Base-by-base conservation (phyloP, 495 filamentous ascomycete species). In the Cairneyella variabilis region DNA sequence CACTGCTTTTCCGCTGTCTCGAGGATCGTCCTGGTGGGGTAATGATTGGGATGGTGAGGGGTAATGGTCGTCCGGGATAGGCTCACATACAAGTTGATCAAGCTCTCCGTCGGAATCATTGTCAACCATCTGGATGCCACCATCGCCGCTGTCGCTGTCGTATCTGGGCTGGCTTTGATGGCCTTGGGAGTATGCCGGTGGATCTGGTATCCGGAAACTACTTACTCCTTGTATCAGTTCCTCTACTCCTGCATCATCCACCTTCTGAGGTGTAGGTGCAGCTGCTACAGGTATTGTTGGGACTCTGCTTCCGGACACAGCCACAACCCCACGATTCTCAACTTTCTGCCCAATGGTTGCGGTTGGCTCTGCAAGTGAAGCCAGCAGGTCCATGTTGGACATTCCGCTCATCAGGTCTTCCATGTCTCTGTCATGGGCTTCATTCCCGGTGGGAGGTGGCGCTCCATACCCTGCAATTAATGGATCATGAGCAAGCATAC, bases 81-180 rank as follows among this genome's bases (percentile, higher is more conserved):
- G 54, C 21, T 50, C 26, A 17, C 45, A 18, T 6, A 25, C 23
- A 3, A 56, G n/a, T 21, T 30, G 14, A 5, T 23, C 20, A 11
- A 68, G 44, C 50, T 70, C 63, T 54, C 53, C 56, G 65, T 67
- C 67, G 66, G 63, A 53, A 64, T 71, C 65, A 27, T 83, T 79
- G 51, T 80, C 69, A 1, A 82, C 76, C 69, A 80, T 77, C 32
- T 68, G 64, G 38, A 75, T 75, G 11, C 71, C 64, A 68, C 64
- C 27, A 66, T 63, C 63, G 32, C 74, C 69, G n/a, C 64, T 58
- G 14, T 60, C 55, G 30, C 68, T 67, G 5, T 67, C 68, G 42
- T 71, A 54, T n/a, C n/a, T n/a, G n/a, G n/a, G n/a, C n/a, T n/a
- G n/a, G n/a, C n/a, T n/a, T n/a, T n/a, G n/a, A n/a, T n/a, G n/a